Base-by-base conservation (phyloP, 768 basidiomycete species). In the Russula brevipes region DNA sequence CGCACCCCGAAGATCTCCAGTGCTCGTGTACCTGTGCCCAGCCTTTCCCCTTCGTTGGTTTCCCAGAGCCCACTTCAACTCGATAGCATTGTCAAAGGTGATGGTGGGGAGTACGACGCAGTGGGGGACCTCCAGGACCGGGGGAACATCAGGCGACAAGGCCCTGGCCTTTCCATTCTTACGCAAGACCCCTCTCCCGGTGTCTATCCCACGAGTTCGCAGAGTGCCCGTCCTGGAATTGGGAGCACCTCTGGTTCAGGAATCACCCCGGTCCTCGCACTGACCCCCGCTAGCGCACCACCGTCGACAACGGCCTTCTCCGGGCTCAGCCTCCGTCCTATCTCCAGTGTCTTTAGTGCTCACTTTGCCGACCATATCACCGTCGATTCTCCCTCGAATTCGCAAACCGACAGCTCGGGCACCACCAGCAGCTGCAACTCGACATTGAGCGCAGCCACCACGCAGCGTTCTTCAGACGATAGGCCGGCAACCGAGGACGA, bases 271-370 rank as follows among this genome's bases (percentile, higher is more conserved):
- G 69, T 71, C 36, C 66, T 70, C 2, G 73, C 73, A 5, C 69
- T 73, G 6, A 66, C 67, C 10, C 74, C 75, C 7, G 69, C 71
- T 7, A 89, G 86, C 68, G 88, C 88, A 33, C 89, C 89, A 2
- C 79, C 88, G 24, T 77, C 81, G 50, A 78, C 82, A 9, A 74
- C 80, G 1, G 82, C 84, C 56, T 92, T 91, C 69, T 80, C 86
- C 11, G 76, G 81, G 3, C 79, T 93, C 52, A 85, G 82, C 68
- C 74, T 93, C 56, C 82, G 91, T 16, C 90, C 90, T 3, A 78
- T 91, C 17, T 92, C 91, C 24, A 84, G 85, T 1, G 76, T 86
- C 47, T 93, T 93, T 72, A 87, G 87, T 69, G 76, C 83, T 10
- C 84, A 88, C 33, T 88, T 91, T 69, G 77, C 80, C 9, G 78